phyloP scores from a whole-genome alignment of 768 basidiomycete species.

The Boletus sp. region DNA sequence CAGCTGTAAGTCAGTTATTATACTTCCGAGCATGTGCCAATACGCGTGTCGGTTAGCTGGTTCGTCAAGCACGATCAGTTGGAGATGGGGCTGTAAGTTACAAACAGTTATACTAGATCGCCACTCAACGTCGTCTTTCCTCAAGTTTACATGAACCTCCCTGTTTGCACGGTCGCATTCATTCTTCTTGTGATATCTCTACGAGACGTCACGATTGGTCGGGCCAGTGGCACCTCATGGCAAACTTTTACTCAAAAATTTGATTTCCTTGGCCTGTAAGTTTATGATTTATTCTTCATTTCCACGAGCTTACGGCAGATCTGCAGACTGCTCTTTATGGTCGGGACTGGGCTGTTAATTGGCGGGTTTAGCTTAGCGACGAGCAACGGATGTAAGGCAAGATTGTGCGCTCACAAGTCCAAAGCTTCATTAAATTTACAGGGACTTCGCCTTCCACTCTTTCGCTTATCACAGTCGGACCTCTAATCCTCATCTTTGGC shows the following conservation, averaged over 20 bases:
- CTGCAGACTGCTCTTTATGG: conserved; percentile 68
- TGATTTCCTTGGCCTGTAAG: conserved; percentile 80
- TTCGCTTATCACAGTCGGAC: conserved; percentile 55
- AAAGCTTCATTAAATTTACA: conserved; percentile 32
- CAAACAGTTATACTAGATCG: conserved; percentile 6
- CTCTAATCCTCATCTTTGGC: conserved; percentile 52
- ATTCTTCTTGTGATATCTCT: conserved; percentile 60
- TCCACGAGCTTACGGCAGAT: conserved; percentile 19
- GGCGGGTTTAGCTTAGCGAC: conserved; percentile 80
- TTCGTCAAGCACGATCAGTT: conserved; percentile 42
- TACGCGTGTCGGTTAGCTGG: conserved; percentile 29
- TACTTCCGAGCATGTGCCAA: conserved; percentile 15
- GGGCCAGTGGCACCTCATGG: conserved; percentile 54
- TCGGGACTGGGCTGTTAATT: conserved; percentile 68
- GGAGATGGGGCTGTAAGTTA: conserved; percentile 85
- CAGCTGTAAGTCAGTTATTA: conserved; percentile 52
- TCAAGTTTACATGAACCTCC: conserved; percentile 81
- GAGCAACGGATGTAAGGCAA: conserved; percentile 60
- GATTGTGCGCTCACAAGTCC: not conserved
- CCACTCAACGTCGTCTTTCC: conserved; percentile 14
- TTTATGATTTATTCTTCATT: conserved; percentile 20
- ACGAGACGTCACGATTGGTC: conserved; percentile 49
- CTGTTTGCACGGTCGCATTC: conserved; percentile 62
- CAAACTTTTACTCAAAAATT: conserved; percentile 51
- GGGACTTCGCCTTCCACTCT: conserved; percentile 67